Percentiles rank a stretch among this genome's conserved stretches.
These are phyloP conservation scores for Actinomortierella wolfii DNA, from an alignment of 371 early-diverging fungal genomes.

Conservation along the genomic window DNA sequence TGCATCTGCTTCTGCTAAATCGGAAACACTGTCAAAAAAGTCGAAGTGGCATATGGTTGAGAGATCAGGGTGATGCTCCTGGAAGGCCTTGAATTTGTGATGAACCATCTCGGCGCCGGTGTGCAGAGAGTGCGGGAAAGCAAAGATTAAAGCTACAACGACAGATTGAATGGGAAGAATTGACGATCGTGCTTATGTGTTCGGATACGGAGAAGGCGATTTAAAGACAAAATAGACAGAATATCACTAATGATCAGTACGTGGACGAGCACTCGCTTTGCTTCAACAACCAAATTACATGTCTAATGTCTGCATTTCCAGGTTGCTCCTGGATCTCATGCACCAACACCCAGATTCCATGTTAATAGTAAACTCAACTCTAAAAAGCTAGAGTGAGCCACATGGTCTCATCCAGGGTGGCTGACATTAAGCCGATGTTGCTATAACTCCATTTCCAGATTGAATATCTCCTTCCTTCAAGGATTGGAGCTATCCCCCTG, in stretches of 20 bases:
- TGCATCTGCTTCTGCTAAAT: constrained; percentile 16
- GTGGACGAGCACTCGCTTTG: constrained; percentile 2
- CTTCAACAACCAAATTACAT: neutral
- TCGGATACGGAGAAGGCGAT: neutral
- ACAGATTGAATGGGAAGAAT: neutral
- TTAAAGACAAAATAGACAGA: neutral
- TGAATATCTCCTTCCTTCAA: neutral
- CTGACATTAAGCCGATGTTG: neutral
- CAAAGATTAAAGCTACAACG: constrained; percentile 1
- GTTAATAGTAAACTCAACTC: constrained; percentile 17
- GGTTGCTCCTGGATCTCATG: constrained; percentile 3
- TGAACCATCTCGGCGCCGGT: constrained; percentile 4
- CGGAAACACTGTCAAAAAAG: constrained; percentile 12
- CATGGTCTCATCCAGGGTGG: constrained; percentile 29
- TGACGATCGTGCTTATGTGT: too few species aligned
- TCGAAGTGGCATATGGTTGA: constrained; percentile 10
- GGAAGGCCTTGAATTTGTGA: constrained; percentile 15
- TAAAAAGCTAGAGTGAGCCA: constrained; percentile 8
- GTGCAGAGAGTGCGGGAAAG: constrained; percentile 6
- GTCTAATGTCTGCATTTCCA: constrained; percentile 14
- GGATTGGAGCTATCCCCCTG: neutral
- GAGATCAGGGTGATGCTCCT: constrained; percentile 9
- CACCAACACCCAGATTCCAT: constrained; percentile 20
- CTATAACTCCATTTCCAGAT: constrained; percentile 6
- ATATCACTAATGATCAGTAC: neutral